Base-by-base conservation (phyloP, 2,329 filamentous ascomycete genomes). In the Epichloe sp. region DNA sequence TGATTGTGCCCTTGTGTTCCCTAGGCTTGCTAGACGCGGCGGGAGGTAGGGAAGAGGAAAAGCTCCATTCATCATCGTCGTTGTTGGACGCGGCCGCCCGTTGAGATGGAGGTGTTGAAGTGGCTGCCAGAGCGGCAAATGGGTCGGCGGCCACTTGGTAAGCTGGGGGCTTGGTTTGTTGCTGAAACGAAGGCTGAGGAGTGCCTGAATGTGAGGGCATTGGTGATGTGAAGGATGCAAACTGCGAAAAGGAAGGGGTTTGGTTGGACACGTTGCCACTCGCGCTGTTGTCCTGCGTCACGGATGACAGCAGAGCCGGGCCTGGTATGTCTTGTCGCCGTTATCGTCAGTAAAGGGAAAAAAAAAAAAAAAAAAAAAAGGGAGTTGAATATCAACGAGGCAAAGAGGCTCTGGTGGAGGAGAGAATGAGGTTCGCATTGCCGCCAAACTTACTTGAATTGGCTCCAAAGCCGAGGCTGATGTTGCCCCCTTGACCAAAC, bases 1-100 rank as follows among this genome's bases (percentile, higher is more conserved):
- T 82, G 43, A 96, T 79, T 3, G 75, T 76, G 19, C 85, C 71
- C 46, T 79, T 79, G 57, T 87, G 79, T 48, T 80, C 76, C 49
- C 69, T 74, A 1, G 83, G 80, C 36, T 80, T 75, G 54, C 68
- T 60, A 17, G 73, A 61, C 49, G 71, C 61, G 54, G 79, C 74
- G 2, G 74, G 67, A 31, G 91, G 91, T 14, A 96, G 74, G 0
- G 91, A 84, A 0, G 91, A 97, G 3, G 87, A 82, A 65, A 97
- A 97, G 23, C 82, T 86, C 90, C 91, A 97, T 62, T 97, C 91
- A 56, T 97, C 91, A 48, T 96, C 91, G 49, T 96, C 90, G 44
- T 86, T 80, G 48, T 71, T 72, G 7, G 70, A 61, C 8, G 60
- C 57, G 3, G 69, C 50, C 0, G 63, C 50, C 2, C 62, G 55